A percentile compares a stretch with the other conserved stretches of the same genome.
These are phyloP conservation scores for Parachlorella kessleri DNA, from an alignment of 139 green algal species.

Conservation along the genomic window DNA sequence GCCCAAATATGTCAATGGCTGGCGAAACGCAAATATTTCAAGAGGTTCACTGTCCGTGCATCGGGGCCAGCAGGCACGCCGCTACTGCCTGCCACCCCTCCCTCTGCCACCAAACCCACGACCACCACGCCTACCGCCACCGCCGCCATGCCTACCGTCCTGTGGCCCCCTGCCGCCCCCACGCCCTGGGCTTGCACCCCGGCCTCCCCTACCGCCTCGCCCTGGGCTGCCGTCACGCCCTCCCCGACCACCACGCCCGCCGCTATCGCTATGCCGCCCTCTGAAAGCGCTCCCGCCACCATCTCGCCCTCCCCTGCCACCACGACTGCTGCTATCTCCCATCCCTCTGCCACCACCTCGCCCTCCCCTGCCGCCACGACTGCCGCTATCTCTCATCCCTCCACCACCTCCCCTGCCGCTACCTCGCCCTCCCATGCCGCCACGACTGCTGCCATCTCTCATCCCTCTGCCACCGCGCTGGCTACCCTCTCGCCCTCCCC, in stretches of 20 bases:
- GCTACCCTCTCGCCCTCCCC: neutral
- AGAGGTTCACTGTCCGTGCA: too few species aligned
- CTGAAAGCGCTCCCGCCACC: neutral
- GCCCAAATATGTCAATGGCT: too few species aligned
- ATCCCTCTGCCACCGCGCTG: too few species aligned
- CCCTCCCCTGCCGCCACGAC: neutral
- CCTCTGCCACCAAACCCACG: too few species aligned
- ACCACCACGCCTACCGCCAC: too few species aligned
- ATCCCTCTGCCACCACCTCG: neutral
- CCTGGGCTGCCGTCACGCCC: too few species aligned
- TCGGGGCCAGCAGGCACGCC: too few species aligned
- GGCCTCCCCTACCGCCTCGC: neutral
- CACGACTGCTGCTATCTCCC: neutral
- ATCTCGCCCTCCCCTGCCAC: neutral
- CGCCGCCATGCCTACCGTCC: too few species aligned
- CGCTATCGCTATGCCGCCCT: neutral
- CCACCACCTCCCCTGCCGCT: conserved; percentile 10
- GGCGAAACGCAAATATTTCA: too few species aligned
- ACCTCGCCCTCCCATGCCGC: neutral
- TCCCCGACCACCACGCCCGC: neutral
- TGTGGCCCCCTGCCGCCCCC: too few species aligned
- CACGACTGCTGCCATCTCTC: neutral
- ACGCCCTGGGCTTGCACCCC: neutral
- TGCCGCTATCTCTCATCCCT: neutral
- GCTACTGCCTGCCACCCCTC: too few species aligned